A percentile compares a stretch with the other conserved stretches of the same genome.
These are phyloP conservation scores for Syzygium grande DNA, from an alignment of 345 rosid species.

Conservation along the genomic window DNA sequence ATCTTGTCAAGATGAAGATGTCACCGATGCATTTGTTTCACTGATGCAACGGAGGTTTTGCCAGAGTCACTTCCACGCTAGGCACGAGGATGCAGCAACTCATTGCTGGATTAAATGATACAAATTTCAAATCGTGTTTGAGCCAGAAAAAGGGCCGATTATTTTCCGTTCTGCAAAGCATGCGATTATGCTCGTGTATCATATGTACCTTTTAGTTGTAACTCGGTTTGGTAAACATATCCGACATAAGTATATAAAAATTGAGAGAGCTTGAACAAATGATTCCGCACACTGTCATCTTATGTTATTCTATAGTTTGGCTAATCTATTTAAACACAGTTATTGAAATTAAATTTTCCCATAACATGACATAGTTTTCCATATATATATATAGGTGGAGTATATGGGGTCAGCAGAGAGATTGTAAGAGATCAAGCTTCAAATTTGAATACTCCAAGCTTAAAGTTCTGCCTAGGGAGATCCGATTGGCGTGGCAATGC, in stretches of 20 bases:
- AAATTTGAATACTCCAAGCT: constrained; percentile 17
- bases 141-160: neutral
- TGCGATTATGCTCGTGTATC: neutral
- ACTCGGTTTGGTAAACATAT: neutral
- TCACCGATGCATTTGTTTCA: neutral
- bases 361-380: neutral
- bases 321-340: neutral
- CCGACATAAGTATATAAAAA: neutral
- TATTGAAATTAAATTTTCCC: neutral
- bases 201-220: neutral
- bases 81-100: neutral
- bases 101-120: neutral
- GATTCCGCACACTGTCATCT: neutral
- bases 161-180: neutral
- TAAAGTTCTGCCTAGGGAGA: constrained; percentile 42
- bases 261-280: neutral
- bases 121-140: neutral
- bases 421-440: neutral
- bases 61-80: neutral
- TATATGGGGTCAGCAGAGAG: constrained; percentile 8
- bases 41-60: neutral
- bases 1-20: neutral
- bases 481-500: constrained; percentile 11
- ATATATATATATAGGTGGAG: constrained; percentile 13
- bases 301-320: neutral